Base-by-base conservation (phyloP, 2,329 filamentous ascomycete species). In the Aspergillus clavatus region DNA sequence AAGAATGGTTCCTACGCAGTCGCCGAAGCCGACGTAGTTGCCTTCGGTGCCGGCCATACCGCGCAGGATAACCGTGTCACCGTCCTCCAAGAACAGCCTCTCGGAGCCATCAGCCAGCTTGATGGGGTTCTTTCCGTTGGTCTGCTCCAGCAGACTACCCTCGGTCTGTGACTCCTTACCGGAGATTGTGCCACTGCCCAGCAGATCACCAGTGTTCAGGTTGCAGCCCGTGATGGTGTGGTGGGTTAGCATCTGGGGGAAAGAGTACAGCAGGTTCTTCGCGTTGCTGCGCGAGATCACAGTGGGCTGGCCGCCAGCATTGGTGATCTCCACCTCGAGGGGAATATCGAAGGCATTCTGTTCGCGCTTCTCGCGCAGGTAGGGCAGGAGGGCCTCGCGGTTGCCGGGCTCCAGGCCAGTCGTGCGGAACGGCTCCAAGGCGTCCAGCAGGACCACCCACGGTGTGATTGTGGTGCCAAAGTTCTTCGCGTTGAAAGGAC, bases 401-500 rank as follows among this genome's bases (percentile, higher is more conserved):
- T 80, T 81, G 14, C 73, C 64, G 6, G 67, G 64, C 46, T 71
- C 70, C 3, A 86, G 62, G 5, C 78, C 80, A 7, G 69, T 58
- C 0, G 73, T 68, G 27, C 77, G 71, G 68, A 85, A 86, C 0
- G 81, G 83, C 62, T 86, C 85, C 24, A 93, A 71, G 1, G 87
- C 87, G 60, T 90, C 86, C 24, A 82, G 77, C 10, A 88, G 72
- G 3, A 93, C 84, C 1, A 93, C 80, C 87, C 87, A 93, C 0
- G 86, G 79, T 48, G 82, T 86, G 54, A 93, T 84, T 0, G 79
- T 86, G 0, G 86, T 87, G 3, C 78, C 84, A 59, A 93, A 91
- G 65, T 90, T 91, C 77, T 94, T 93, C 19, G 81, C 76, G 50
- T 87, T 89, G 70, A 93, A 91, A 0, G 87, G 87, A 0, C 88